Evolutionary conservation across 176 grass and related monocot species (phyloP).

Genomic region (Echinochloa phyllopogon): DNA sequence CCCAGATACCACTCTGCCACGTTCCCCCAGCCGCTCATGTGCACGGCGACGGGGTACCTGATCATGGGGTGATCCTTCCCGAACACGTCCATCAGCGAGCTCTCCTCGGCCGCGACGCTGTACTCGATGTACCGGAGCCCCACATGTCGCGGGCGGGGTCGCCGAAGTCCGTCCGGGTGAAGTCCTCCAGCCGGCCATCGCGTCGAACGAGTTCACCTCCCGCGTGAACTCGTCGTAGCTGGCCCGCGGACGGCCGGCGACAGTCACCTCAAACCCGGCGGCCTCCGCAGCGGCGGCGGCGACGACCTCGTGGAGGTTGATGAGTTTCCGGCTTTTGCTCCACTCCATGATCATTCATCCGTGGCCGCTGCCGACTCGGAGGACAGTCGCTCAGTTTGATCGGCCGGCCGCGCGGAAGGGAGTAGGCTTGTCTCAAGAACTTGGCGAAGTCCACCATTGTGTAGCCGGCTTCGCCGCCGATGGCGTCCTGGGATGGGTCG

Average conservation of each 20-base stretch:
- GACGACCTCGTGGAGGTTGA: constrained; percentile 59
- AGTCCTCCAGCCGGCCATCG: constrained; percentile 58
- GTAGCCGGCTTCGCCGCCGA: constrained; percentile 46
- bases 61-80: constrained; percentile 70
- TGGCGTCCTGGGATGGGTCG: constrained; percentile 41
- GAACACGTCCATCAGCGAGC: constrained; percentile 59
- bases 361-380: not conserved
- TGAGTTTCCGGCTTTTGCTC: constrained; percentile 42
- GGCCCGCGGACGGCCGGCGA: constrained; percentile 38
- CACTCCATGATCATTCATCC: constrained; percentile 69
- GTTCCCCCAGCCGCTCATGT: constrained; percentile 61
- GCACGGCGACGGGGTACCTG: constrained; percentile 60
- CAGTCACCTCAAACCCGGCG: constrained; percentile 49
- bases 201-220: constrained; percentile 69
- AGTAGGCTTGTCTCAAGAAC: constrained; percentile 56
- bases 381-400: constrained; percentile 25
- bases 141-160: constrained; percentile 74
- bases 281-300: constrained; percentile 35
- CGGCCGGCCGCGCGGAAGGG: constrained; percentile 46
- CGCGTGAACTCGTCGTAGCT: constrained; percentile 43
- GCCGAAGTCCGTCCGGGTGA: constrained; percentile 60
- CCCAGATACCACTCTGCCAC: constrained; percentile 73
- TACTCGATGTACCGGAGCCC: constrained; percentile 67
- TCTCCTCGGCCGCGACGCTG: constrained; percentile 59
- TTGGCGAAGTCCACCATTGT: constrained; percentile 65